Conservation (phyloP, 352 stramenopile species). For the Phytophthora tentaculata region DNA sequence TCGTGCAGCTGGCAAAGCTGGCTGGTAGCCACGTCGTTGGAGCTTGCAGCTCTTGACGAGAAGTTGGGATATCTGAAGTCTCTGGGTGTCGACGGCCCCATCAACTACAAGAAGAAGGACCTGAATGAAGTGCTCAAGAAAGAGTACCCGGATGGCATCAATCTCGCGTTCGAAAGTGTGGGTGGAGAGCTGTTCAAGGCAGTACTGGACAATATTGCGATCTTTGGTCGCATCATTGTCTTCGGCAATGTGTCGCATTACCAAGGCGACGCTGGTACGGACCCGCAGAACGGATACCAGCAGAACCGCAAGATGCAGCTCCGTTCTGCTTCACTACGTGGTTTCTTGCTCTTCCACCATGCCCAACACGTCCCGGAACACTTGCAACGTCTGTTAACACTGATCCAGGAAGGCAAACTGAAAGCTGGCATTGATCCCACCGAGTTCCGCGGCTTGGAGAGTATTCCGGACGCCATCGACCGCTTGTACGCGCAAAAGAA, state of each 20-base stretch:
- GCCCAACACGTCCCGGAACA: conserved; percentile 40
- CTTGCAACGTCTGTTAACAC: conserved; percentile 42
- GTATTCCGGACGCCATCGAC: conserved; percentile 61
- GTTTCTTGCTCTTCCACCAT: conserved; percentile 50
- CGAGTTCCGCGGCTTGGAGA: conserved; percentile 56
- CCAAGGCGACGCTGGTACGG: conserved; percentile 36
- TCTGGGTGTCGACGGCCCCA: conserved; percentile 55
- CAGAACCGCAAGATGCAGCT: conserved; percentile 46
- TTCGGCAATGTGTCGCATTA: conserved; percentile 64
- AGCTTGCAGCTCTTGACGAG: conserved; percentile 70
- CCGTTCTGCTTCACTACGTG: conserved; percentile 46
- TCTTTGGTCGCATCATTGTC: conserved; percentile 62
- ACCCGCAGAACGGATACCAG: conserved; percentile 37
- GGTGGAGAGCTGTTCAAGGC: conserved; percentile 43
- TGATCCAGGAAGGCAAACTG: conserved; percentile 63
- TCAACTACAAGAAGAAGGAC: conserved; percentile 76
- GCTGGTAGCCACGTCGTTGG: conserved; percentile 65
- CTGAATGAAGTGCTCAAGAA: conserved; percentile 41
- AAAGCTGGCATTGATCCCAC: conserved; percentile 55
- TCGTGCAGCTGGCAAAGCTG: conserved; percentile 78
- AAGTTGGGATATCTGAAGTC: conserved; percentile 73
- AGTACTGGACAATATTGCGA: conserved; percentile 58
- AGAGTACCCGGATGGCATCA: conserved; percentile 48
- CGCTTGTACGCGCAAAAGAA: conserved; percentile 71
- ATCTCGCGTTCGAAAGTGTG: conserved; percentile 48